phyloP scores from a whole-genome alignment of 2,329 filamentous ascomycete genomes.

The Diaporthe citrichinensis region DNA sequence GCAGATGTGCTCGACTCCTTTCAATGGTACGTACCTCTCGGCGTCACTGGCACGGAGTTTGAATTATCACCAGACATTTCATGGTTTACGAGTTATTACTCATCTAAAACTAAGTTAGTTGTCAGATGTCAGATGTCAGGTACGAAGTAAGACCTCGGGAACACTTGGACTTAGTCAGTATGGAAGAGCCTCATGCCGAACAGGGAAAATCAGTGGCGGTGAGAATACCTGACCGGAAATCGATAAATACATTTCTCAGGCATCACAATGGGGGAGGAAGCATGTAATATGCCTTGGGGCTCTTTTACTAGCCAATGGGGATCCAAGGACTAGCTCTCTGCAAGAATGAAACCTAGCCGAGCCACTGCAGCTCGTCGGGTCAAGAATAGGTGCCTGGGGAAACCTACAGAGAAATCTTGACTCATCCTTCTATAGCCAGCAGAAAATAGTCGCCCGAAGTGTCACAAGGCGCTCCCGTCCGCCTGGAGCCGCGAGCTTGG shows the following conservation, averaged over 20 bases:
- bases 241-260: not conserved
- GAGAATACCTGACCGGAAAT: not conserved
- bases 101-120: not conserved
- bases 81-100: not conserved
- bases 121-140: constrained; percentile 20
- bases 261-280: not conserved
- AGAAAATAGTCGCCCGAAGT: constrained; percentile 6
- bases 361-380: not conserved
- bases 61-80: not conserved
- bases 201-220: not conserved
- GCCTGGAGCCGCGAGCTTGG: constrained; percentile 20
- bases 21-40: not conserved
- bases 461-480: constrained; percentile 15
- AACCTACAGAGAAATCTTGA: constrained; percentile 14
- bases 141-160: not conserved
- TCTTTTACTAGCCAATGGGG: constrained; percentile 2
- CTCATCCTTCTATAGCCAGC: constrained; percentile 14
- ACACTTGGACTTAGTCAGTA: not conserved
- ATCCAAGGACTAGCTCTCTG: not conserved
- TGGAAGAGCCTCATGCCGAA: not conserved
- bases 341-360: constrained; percentile 6
- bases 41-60: not conserved
- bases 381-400: constrained; percentile 28
- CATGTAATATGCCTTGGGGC: constrained; percentile 22
- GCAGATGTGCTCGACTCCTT: not conserved